Percentiles rank a stretch among this genome's conserved stretches.
Conservation (phyloP, 1,284 basidiomycete genomes). For the Cryptococcus deneoformans region DNA sequence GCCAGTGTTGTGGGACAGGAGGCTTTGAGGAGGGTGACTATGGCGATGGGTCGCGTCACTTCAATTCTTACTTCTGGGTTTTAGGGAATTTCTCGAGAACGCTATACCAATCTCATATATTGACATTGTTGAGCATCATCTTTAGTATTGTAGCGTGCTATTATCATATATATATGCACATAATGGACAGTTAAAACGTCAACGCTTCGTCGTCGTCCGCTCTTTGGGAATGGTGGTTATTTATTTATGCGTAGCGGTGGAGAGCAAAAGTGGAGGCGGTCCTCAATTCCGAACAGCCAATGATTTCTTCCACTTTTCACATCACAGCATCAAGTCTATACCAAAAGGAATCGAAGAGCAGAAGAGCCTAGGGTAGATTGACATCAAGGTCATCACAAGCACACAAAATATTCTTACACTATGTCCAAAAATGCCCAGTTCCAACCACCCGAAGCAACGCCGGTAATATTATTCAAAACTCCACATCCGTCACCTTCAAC, state of each 20-base stretch:
- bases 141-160: not conserved
- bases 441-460: not conserved
- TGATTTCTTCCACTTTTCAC: no score
- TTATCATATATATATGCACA: not conserved
- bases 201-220: no score
- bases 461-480: constrained; percentile 18
- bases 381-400: no score
- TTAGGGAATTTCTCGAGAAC: not conserved
- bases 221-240: no score
- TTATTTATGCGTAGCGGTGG: not conserved
- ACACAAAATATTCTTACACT: no score
- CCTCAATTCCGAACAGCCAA: not conserved
- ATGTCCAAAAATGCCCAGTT: no score
- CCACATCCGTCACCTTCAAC: constrained; percentile 3
- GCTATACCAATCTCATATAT: not conserved
- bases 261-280: not conserved
- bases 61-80: not conserved
- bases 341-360: no score
- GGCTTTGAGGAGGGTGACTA: no score
- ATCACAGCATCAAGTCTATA: no score
- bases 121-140: constrained; percentile 3
- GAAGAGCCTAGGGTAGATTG: no score
- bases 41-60: not conserved
- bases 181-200: not conserved
- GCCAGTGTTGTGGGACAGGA: no score